phyloP scores from a whole-genome alignment of 495 filamentous ascomycete genomes.

The Neurospora tetraspora region DNA sequence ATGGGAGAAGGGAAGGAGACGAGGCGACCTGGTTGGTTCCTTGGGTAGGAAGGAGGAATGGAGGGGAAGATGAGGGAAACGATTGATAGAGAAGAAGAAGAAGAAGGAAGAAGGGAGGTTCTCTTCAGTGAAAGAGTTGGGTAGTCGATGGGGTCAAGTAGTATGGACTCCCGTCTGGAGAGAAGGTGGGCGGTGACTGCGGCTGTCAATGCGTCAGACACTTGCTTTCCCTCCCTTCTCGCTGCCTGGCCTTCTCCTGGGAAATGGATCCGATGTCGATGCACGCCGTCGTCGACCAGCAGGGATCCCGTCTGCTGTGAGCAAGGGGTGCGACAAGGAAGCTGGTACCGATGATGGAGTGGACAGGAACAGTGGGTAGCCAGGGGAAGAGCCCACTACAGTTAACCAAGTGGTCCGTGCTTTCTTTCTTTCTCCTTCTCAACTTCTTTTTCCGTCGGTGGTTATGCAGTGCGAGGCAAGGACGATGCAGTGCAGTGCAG shows the following conservation, averaged over 20 bases:
- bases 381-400: background rate
- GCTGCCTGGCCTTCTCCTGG: background rate
- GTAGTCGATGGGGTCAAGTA: background rate
- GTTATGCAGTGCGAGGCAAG: background rate
- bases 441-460: background rate
- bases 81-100: background rate
- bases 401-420: background rate
- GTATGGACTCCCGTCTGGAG: background rate
- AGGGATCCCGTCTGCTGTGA: background rate
- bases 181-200: background rate
- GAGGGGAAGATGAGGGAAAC: background rate
- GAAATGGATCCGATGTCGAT: background rate
- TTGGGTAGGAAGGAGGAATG: background rate
- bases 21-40: background rate
- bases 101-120: no score
- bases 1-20: background rate
- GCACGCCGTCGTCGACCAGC: background rate
- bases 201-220: background rate
- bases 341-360: background rate
- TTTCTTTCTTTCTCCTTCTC: background rate
- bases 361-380: background rate
- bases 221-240: no score
- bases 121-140: no score
- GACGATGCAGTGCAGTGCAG: background rate
- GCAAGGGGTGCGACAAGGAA: background rate